phyloP scores from a whole-genome alignment of 1,284 basidiomycete species.

The Malassezia sympodialis region DNA sequence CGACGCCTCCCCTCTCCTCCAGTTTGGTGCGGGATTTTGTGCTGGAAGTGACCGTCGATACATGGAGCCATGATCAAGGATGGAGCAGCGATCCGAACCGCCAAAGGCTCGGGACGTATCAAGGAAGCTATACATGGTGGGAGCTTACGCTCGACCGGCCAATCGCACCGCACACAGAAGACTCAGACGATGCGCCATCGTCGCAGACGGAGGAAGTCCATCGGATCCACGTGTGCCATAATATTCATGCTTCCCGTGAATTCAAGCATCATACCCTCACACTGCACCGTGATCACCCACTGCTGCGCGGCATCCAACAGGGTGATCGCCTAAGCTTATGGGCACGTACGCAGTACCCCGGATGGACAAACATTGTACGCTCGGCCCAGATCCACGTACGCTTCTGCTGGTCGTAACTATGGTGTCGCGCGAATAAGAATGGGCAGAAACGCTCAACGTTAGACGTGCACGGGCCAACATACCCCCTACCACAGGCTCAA shows the following conservation, averaged over 20 bases:
- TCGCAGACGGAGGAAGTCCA: slow-evolving; percentile 1
- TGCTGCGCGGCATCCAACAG: slow-evolving; percentile 1
- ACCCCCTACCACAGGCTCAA: not conserved
- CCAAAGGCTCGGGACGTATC: slow-evolving; percentile 14
- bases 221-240: slow-evolving; percentile 9
- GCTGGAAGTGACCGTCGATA: slow-evolving; percentile 2
- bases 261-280: slow-evolving; percentile 3
- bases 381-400: slow-evolving; percentile 8
- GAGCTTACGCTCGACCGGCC: slow-evolving; percentile 14
- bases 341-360: slow-evolving; percentile 13
- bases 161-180: not conserved
- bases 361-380: slow-evolving; percentile 10
- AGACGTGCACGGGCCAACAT: not conserved
- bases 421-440: not conserved
- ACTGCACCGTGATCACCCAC: not conserved
- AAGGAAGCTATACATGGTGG: slow-evolving; percentile 18
- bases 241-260: slow-evolving; percentile 9
- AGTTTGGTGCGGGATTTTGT: not conserved
- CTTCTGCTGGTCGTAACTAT: not conserved
- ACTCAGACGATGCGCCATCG: not conserved
- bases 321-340: slow-evolving; percentile 7
- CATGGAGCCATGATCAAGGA: slow-evolving; percentile 17
- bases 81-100: slow-evolving; percentile 15
- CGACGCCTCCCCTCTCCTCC: slow-evolving; percentile 6
- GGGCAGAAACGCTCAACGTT: not conserved